Conservation (phyloP, 345 rosid genomes). For the Acer campestre region DNA sequence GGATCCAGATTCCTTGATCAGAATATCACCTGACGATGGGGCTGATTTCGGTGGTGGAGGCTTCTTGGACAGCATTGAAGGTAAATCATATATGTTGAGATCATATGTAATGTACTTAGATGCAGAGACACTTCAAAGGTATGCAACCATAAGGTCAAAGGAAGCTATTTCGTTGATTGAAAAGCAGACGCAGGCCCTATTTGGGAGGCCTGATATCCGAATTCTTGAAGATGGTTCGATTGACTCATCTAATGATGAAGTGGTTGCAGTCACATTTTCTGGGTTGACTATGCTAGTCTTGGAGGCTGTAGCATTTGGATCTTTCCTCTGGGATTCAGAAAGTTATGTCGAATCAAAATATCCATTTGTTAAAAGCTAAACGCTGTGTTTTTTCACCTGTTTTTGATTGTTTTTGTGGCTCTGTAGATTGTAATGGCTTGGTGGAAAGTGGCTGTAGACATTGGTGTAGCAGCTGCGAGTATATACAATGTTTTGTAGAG, state of each 20-base stretch:
- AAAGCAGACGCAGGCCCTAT: slow-evolving; percentile 91
- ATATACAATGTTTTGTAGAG: not conserved
- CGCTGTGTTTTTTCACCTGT: not conserved
- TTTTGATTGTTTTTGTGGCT: not conserved
- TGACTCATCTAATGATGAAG: slow-evolving; percentile 64
- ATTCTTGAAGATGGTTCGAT: slow-evolving; percentile 76
- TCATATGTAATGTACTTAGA: slow-evolving; percentile 86
- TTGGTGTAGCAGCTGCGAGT: not conserved
- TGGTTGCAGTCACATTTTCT: slow-evolving; percentile 54
- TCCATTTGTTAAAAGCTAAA: slow-evolving; percentile 62
- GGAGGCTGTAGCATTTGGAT: slow-evolving; percentile 91
- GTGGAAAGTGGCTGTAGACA: not conserved
- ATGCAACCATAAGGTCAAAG: slow-evolving; percentile 85
- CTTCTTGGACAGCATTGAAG: slow-evolving; percentile 36
- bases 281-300: slow-evolving; percentile 84
- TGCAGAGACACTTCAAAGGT: slow-evolving; percentile 87
- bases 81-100: slow-evolving; percentile 55
- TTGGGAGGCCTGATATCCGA: slow-evolving; percentile 78
- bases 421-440: slow-evolving; percentile 6
- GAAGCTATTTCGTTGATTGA: slow-evolving; percentile 83
- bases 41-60: slow-evolving; percentile 28
- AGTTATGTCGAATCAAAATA: slow-evolving; percentile 80
- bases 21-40: slow-evolving; percentile 48
- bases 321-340: slow-evolving; percentile 93
- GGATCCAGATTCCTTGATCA: slow-evolving; percentile 78